These are phyloP conservation scores for Aureobasidium subglaciale DNA, from an alignment of 2,329 filamentous ascomycete species.

Conservation along the genomic window DNA sequence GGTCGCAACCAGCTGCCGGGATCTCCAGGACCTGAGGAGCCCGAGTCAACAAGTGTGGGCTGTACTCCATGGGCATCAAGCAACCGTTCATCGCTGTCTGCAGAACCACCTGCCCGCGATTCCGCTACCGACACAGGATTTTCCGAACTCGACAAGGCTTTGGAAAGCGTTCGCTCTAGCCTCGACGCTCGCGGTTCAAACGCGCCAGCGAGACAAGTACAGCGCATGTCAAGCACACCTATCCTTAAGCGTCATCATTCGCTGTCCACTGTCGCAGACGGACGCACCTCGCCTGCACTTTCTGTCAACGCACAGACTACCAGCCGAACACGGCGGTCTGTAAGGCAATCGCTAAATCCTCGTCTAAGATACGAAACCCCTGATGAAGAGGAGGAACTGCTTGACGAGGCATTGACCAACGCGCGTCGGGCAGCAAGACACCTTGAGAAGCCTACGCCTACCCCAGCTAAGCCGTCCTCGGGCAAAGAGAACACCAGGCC, in stretches of 20 bases:
- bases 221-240: constrained; percentile 35
- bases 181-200: constrained; percentile 38
- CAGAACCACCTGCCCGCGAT: constrained; percentile 35
- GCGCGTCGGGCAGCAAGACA: constrained; percentile 68
- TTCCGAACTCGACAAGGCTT: constrained; percentile 53
- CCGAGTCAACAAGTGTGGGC: constrained; percentile 78
- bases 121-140: constrained; percentile 44
- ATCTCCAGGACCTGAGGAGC: constrained; percentile 73
- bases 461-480: constrained; percentile 11
- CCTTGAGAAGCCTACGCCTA: constrained; percentile 42
- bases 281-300: constrained; percentile 49
- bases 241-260: constrained; percentile 45
- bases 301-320: constrained; percentile 30
- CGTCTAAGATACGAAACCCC: constrained; percentile 86
- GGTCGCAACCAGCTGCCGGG: constrained; percentile 79
- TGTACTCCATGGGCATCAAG: constrained; percentile 76
- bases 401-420: constrained; percentile 79
- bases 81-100: constrained; percentile 72
- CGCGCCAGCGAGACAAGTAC: constrained; percentile 12
- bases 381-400: constrained; percentile 90
- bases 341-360: constrained; percentile 62
- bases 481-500: constrained; percentile 30
- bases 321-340: constrained; percentile 70
- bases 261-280: constrained; percentile 37
- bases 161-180: constrained; percentile 54